Base-by-base conservation (phyloP, 2,329 filamentous ascomycete genomes). In the Ciborinia camelliae region DNA sequence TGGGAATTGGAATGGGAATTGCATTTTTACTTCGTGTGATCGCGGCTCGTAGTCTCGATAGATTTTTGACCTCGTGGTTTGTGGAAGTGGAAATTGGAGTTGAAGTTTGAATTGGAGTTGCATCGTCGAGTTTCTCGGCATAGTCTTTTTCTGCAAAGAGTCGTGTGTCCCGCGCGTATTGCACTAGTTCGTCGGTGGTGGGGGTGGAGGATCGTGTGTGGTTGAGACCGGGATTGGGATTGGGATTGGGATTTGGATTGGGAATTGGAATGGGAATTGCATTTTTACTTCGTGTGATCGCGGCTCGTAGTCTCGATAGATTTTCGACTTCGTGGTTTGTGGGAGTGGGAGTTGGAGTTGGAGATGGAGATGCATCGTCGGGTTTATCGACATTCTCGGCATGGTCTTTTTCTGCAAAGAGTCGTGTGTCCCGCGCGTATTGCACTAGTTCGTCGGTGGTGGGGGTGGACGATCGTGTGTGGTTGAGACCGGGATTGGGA, bases 381-480 rank as follows among this genome's bases (percentile, higher is more conserved):
- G 1, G 2, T 1, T 3, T n/a, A n/a, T n/a, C n/a, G n/a, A n/a
- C n/a, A n/a, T n/a, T 2, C 1, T 4, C 0, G 2, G 6, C 3
- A 5, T 30, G 1, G 1, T 41, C 10, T 0, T 15, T 1, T 0
- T 15, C 0, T n/a, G 37, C 53, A 7, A 57, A 30, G 6, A 57
- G 53, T 15, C 6, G 5, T 1, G 18, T 57, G 1, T 43, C 53
- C 1, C 1, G 8, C 1, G 39, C 39, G 9, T 43, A 57, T n/a
- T 8, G 7, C 1, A 57, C 12, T 4, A 57, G 4, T 2, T 57
- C 18, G 3, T 43, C 53, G 4, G 53, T 43, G n/a, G 53, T 57
- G 1, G 53, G 53, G 1, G 26, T 30, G 0, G 53, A 30, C 1
- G 14, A n/a, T 43, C 26, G n/a, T n/a, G n/a, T n/a, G n/a, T n/a